Evolutionary conservation across 306 rosid species (phyloP).

Genomic region (Malus domestica): DNA sequence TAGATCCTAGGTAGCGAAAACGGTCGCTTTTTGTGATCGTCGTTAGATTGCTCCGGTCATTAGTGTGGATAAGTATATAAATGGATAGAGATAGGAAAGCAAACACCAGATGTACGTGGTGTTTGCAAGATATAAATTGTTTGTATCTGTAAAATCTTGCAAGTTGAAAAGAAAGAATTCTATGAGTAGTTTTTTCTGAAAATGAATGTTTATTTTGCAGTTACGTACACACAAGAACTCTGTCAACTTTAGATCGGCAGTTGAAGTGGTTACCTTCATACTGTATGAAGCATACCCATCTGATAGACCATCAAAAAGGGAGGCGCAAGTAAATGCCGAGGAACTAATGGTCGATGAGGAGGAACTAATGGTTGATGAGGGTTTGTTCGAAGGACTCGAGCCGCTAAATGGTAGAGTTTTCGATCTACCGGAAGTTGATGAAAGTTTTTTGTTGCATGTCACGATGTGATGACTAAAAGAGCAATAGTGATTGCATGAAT

Average conservation of each 20-base stretch:
- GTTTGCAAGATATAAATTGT: background rate
- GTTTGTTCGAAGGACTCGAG: background rate
- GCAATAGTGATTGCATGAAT: too few relatives aligned
- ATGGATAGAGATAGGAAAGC: too few relatives aligned
- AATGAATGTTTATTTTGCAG: background rate
- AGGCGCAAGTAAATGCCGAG: background rate
- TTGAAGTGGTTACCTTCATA: conserved; percentile 14
- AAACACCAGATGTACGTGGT: too few relatives aligned
- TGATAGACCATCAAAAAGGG: background rate
- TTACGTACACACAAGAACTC: background rate
- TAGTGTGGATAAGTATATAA: too few relatives aligned
- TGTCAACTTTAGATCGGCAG: background rate
- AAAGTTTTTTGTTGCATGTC: too few relatives aligned
- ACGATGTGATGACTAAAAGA: too few relatives aligned
- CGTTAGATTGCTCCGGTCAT: too few relatives aligned
- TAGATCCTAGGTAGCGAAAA: too few relatives aligned
- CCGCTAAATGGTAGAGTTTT: background rate
- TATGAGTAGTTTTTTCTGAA: background rate
- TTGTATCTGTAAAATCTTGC: background rate
- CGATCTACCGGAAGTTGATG: background rate
- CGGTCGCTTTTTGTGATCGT: too few relatives aligned
- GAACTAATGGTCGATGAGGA: background rate
- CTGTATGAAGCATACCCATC: conserved; percentile 10
- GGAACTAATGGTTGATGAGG: background rate
- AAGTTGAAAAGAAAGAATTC: background rate